phyloP scores from a whole-genome alignment of 2,329 filamentous ascomycete genomes.

The Hymenoscyphus occultus region DNA sequence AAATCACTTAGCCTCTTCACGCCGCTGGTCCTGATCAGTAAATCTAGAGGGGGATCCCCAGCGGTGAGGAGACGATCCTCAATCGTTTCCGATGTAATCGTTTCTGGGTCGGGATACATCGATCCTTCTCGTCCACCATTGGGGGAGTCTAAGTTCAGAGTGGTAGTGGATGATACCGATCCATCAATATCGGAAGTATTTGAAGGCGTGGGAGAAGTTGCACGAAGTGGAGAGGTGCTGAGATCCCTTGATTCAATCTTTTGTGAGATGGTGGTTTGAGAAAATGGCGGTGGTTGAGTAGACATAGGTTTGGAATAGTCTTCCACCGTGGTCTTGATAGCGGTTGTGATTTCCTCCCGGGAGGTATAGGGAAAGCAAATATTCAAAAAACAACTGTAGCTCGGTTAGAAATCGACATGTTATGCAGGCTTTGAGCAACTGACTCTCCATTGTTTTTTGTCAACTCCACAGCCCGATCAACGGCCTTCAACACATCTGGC shows the following conservation, averaged over 20 bases:
- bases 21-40: conserved; percentile 88
- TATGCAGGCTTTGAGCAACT: conserved; percentile 24
- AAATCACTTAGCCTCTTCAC: conserved; percentile 94
- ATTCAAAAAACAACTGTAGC: conserved; percentile 65
- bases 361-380: conserved; percentile 98
- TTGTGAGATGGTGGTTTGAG: conserved; percentile 80
- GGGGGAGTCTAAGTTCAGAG: conserved; percentile 39
- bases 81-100: conserved; percentile 78
- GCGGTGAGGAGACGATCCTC: conserved; percentile 86
- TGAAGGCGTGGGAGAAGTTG: conserved; percentile 48
- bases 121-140: conserved; percentile 29
- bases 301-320: conserved; percentile 76
- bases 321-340: conserved; percentile 81
- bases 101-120: conserved; percentile 73
- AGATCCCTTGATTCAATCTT: conserved; percentile 73
- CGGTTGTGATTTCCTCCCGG: conserved; percentile 88
- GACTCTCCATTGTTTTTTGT: conserved; percentile 84
- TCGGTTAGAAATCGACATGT: conserved; percentile 16
- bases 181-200: conserved; percentile 43
- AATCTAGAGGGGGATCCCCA: conserved; percentile 79
- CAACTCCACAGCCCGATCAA: conserved; percentile 81
- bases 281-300: conserved; percentile 70
- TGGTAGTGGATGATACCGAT: conserved; percentile 59
- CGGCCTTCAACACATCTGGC: conserved; percentile 81
- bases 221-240: conserved; percentile 27